A percentile compares a stretch with the other conserved stretches of the same genome.
Conservation (phyloP, 768 basidiomycete genomes). For the Tricholoma terreum region DNA sequence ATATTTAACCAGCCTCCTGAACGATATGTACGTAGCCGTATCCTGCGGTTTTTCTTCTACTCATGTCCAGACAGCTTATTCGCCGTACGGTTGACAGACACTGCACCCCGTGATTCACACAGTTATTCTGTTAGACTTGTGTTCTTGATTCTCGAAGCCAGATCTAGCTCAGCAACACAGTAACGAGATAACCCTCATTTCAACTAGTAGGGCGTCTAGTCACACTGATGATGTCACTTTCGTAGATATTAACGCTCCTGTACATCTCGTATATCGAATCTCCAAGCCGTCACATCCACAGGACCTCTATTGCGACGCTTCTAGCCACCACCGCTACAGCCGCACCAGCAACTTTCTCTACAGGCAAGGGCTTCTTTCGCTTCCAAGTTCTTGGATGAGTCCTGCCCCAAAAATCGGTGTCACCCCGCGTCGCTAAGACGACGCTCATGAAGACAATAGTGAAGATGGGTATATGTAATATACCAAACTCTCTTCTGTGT, state of each 20-base stretch:
- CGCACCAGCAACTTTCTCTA: conserved; percentile 7
- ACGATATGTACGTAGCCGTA: conserved; percentile 41
- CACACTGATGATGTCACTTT: too few species aligned
- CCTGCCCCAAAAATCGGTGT: conserved; percentile 17
- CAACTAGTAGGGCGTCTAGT: conserved; percentile 13
- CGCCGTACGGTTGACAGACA: too few species aligned
- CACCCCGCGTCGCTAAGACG: conserved; percentile 18
- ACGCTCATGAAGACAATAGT: not conserved
- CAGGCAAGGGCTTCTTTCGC: not conserved
- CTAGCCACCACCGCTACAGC: conserved; percentile 11
- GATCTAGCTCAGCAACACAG: conserved; percentile 35
- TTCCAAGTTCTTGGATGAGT: not conserved
- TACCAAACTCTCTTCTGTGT: not conserved
- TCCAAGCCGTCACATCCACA: conserved; percentile 34
- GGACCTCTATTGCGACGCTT: conserved; percentile 25
- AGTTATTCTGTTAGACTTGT: too few species aligned
- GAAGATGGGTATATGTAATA: not conserved
- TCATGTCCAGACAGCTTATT: not conserved
- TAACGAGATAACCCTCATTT: conserved; percentile 34
- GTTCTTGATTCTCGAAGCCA: conserved; percentile 19
- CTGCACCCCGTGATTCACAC: too few species aligned
- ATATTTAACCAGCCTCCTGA: conserved; percentile 40
- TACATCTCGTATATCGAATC: conserved; percentile 25
- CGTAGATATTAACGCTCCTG: too few species aligned
- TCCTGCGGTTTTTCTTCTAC: not conserved